Conservation (phyloP, 2,329 filamentous ascomycete genomes). For the Penicillium sp. region DNA sequence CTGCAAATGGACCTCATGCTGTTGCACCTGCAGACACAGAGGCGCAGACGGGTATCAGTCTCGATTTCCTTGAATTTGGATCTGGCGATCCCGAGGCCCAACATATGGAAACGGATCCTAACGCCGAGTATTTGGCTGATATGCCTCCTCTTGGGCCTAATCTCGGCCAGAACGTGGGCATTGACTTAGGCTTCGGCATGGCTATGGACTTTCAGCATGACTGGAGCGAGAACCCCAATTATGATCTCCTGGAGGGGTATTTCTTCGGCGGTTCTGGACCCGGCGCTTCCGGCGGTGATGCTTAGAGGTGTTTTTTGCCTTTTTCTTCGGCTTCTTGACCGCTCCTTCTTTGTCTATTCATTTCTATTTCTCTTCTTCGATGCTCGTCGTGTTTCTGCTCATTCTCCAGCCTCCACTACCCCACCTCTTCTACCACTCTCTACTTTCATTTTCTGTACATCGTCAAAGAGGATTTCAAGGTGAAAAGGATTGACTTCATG, state of each 20-base stretch:
- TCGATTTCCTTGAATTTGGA: constrained; percentile 57
- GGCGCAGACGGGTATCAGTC: constrained; percentile 40
- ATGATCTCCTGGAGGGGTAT: constrained; percentile 55
- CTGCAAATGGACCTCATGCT: constrained; percentile 25
- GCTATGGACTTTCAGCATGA: constrained; percentile 48
- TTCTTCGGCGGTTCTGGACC: constrained; percentile 51
- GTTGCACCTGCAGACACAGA: constrained; percentile 25
- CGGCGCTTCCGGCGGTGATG: constrained; percentile 26
- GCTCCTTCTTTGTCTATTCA: constrained; percentile 4
- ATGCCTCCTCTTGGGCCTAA: constrained; percentile 32
- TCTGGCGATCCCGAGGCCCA: constrained; percentile 34
- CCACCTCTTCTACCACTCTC: constrained; percentile 3
- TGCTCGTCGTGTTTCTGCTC: background rate
- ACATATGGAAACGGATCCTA: constrained; percentile 29
- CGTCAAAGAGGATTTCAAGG: constrained; percentile 5
- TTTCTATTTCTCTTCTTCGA: constrained; percentile 2
- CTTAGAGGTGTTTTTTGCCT: background rate
- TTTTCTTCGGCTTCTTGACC: background rate
- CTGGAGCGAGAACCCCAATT: constrained; percentile 48
- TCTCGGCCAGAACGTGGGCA: constrained; percentile 40
- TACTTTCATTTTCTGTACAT: constrained; percentile 6
- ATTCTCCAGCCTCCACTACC: background rate
- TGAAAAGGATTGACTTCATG: constrained; percentile 9
- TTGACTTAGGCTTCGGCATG: constrained; percentile 47
- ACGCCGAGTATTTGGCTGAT: constrained; percentile 28